Conservation (phyloP, 306 rosid genomes). For the Castanopsis chinensis region DNA sequence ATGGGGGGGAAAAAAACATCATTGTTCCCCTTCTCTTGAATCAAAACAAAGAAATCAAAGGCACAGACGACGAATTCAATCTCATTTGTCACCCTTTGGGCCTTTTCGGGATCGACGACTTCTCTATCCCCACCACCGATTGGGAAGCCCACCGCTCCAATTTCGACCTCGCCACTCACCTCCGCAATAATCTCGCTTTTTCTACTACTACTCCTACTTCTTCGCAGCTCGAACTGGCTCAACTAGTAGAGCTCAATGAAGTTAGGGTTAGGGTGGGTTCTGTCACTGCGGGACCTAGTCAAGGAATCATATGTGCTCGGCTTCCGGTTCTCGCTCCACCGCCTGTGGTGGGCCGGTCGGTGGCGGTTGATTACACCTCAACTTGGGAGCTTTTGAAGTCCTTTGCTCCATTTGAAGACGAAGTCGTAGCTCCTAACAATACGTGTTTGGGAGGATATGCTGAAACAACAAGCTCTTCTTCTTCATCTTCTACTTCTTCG, state of each 20-base stretch:
- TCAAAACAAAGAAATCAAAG: constrained; percentile 11
- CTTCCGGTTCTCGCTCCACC: constrained; percentile 40
- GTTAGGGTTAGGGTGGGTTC: not conserved
- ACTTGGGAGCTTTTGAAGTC: constrained; percentile 31
- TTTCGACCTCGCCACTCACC: constrained; percentile 13
- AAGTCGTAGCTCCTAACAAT: not conserved
- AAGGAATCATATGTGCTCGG: constrained; percentile 40
- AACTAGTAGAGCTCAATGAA: not conserved
- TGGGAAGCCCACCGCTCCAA: constrained; percentile 48
- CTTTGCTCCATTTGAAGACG: constrained; percentile 15
- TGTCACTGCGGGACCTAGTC: not conserved
- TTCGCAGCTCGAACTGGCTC: not conserved
- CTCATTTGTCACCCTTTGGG: constrained; percentile 46
- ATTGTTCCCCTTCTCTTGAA: no score
- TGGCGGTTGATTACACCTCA: constrained; percentile 14
- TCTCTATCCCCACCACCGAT: constrained; percentile 47
- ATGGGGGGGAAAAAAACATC: no score
- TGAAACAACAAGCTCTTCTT: no score
- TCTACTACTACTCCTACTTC: no score
- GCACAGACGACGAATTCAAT: constrained; percentile 57
- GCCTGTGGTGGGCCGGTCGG: constrained; percentile 9
- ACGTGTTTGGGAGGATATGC: no score
- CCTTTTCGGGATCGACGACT: constrained; percentile 59
- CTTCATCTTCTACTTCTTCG: no score
- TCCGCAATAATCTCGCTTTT: not conserved